Evolutionary conservation across 129 eudicot genomes (phyloP).

Genomic region (Glebionis coronaria): DNA sequence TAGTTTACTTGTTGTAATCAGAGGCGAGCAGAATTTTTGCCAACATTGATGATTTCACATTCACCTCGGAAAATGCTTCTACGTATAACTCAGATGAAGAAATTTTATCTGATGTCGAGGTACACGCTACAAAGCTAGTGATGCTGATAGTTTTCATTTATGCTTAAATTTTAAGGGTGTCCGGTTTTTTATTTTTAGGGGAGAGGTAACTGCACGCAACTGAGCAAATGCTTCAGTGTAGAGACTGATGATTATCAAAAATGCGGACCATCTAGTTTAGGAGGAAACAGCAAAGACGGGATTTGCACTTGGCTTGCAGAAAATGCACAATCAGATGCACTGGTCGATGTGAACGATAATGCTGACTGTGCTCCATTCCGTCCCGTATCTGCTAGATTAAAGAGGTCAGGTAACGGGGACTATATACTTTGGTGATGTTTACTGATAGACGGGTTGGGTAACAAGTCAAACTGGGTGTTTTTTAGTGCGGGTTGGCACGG

Average conservation of each 20-base stretch:
- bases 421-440: background rate
- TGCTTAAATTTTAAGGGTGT: background rate
- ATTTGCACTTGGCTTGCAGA: constrained; percentile 50
- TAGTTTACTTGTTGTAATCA: constrained; percentile 30
- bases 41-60: constrained; percentile 25
- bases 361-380: constrained; percentile 27
- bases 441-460: background rate
- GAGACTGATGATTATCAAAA: constrained; percentile 31
- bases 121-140: constrained; percentile 17
- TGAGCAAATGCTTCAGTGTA: too few species aligned
- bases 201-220: too few species aligned
- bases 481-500: too few species aligned
- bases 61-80: constrained; percentile 17
- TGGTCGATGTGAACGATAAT: constrained; percentile 30
- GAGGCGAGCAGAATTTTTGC: constrained; percentile 43
- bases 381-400: constrained; percentile 34
- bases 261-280: constrained; percentile 21
- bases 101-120: constrained; percentile 63
- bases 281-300: constrained; percentile 27
- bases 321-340: constrained; percentile 44
- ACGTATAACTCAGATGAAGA: constrained; percentile 42
- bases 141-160: background rate
- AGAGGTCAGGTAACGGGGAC: constrained; percentile 46
- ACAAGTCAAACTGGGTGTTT: background rate
- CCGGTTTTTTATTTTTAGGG: constrained; percentile 10